These are phyloP conservation scores for Vaccinium macrocarpon DNA, from an alignment of 148 eudicot genomes.

Conservation along the genomic window DNA sequence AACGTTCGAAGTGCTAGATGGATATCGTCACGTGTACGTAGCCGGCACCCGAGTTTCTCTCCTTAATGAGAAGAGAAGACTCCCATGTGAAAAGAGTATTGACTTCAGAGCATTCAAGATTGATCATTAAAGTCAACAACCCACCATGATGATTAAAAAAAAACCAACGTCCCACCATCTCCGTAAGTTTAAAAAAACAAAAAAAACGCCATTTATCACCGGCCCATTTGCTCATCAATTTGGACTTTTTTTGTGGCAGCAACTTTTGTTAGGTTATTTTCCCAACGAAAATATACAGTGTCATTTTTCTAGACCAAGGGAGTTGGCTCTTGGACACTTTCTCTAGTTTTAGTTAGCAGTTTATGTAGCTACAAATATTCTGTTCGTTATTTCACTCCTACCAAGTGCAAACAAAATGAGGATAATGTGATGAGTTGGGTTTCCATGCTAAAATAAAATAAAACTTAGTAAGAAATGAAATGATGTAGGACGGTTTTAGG, in stretches of 20 bases:
- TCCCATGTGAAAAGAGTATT: neutral
- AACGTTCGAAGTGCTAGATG: no score
- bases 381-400: neutral
- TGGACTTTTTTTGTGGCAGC: neutral
- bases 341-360: no score
- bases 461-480: neutral
- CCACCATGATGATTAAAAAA: neutral
- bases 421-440: neutral
- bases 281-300: neutral
- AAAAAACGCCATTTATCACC: neutral
- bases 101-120: conserved; percentile 7
- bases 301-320: neutral
- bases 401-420: neutral
- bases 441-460: neutral
- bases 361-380: no score
- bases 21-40: no score
- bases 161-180: neutral
- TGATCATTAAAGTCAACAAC: conserved; percentile 2
- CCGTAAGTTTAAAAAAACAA: neutral
- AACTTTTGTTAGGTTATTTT: neutral
- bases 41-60: no score
- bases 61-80: neutral
- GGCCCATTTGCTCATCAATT: neutral
- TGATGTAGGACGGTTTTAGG: no score
- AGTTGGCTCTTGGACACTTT: neutral